Conservation (phyloP, 352 stramenopile genomes). For the Globisporangium polare region DNA sequence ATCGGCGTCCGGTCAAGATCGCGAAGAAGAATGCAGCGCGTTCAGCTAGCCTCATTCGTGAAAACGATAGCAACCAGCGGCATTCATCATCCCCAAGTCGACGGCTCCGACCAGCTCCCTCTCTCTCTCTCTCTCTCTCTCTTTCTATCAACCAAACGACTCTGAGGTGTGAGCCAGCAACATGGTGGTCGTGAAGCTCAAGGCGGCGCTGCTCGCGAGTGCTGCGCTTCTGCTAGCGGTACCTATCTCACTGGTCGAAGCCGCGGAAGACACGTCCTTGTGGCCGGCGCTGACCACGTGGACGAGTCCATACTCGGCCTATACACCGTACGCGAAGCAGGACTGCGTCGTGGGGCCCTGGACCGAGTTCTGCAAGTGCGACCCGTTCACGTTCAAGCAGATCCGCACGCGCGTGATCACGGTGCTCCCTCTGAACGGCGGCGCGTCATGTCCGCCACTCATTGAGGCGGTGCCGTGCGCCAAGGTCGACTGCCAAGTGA, state of each 20-base stretch:
- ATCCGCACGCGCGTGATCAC: conserved; percentile 28
- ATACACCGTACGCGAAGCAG: not conserved
- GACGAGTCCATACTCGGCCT: not conserved
- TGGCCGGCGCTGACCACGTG: not conserved
- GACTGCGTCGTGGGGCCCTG: conserved; percentile 35
- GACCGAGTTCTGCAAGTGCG: conserved; percentile 26
- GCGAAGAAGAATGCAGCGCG: not conserved
- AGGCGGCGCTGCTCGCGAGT: not conserved
- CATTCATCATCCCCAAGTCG: not conserved
- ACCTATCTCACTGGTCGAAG: not conserved
- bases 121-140: not conserved
- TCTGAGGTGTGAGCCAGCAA: not conserved
- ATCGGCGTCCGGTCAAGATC: not conserved
- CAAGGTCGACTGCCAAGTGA: conserved; percentile 29
- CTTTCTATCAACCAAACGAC: not conserved
- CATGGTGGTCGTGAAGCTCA: conserved; percentile 1
- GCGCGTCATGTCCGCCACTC: conserved; percentile 24
- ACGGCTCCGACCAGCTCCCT: not conserved
- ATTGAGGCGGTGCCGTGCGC: conserved; percentile 19
- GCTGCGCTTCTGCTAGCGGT: not conserved
- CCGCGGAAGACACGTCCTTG: conserved; percentile 5
- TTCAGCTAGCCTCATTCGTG: not conserved
- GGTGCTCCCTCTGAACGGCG: conserved; percentile 22
- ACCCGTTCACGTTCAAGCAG: conserved; percentile 28
- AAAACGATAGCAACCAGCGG: not conserved